Evolutionary conservation across 2,329 filamentous ascomycete species (phyloP).

Genomic region (Plenodomus biglobosus): DNA sequence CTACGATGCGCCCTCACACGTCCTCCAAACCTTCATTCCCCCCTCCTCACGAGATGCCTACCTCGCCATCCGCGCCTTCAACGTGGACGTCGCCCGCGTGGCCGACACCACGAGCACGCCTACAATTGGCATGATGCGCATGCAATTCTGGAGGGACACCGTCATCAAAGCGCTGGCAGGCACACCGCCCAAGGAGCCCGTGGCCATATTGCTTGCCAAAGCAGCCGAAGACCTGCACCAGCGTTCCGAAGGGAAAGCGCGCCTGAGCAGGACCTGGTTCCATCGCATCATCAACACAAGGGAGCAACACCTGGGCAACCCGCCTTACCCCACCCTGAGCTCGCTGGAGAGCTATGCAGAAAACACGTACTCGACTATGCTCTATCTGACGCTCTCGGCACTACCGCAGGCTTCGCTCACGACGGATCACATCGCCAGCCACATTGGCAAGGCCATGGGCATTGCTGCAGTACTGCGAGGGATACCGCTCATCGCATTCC

Average conservation of each 20-base stretch:
- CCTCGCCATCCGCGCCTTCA: slow-evolving; percentile 86
- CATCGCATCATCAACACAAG: slow-evolving; percentile 75
- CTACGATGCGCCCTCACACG: slow-evolving; percentile 85
- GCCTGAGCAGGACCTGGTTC: slow-evolving; percentile 59
- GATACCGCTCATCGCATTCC: slow-evolving; percentile 83
- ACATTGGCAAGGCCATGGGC: slow-evolving; percentile 91
- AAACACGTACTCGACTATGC: slow-evolving; percentile 88
- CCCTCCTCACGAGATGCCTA: slow-evolving; percentile 75
- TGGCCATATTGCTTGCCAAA: slow-evolving; percentile 78
- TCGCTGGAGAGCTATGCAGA: slow-evolving; percentile 87
- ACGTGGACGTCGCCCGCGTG: slow-evolving; percentile 86
- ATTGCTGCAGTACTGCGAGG: slow-evolving; percentile 86
- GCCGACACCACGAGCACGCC: slow-evolving; percentile 87
- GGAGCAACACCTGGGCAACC: slow-evolving; percentile 80
- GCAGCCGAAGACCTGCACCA: slow-evolving; percentile 62
- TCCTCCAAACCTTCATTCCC: slow-evolving; percentile 83
- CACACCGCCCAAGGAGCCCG: slow-evolving; percentile 82
- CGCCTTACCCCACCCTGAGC: slow-evolving; percentile 72
- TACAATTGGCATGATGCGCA: slow-evolving; percentile 83
- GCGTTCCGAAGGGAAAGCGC: slow-evolving; percentile 51
- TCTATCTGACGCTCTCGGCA: slow-evolving; percentile 82
- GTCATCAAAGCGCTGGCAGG: slow-evolving; percentile 76
- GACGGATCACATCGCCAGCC: slow-evolving; percentile 88
- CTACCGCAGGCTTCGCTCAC: slow-evolving; percentile 79
- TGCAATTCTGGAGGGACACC: slow-evolving; percentile 93